Evolutionary conservation across 768 basidiomycete genomes (phyloP).

Genomic region (Tricholoma saponaceum): DNA sequence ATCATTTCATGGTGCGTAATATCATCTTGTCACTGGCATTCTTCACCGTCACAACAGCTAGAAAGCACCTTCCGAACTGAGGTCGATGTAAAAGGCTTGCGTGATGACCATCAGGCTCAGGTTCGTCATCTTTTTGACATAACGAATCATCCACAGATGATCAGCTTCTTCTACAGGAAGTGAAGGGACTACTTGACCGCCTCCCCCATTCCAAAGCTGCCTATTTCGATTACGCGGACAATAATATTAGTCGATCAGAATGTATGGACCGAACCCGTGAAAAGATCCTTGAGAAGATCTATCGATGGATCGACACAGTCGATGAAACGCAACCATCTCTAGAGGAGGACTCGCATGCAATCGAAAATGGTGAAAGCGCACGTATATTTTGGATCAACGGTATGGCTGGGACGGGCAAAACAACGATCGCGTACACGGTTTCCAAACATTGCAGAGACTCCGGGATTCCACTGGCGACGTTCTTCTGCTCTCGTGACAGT

Average conservation of each 20-base stretch:
- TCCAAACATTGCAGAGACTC: too few species aligned
- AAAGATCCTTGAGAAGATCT: background rate
- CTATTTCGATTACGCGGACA: background rate
- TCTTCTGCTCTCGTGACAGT: too few species aligned
- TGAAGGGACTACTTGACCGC: background rate
- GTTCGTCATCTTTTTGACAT: background rate
- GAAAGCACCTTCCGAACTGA: background rate
- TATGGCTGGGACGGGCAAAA: too few species aligned
- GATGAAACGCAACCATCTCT: background rate
- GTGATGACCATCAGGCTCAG: background rate
- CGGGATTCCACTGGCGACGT: background rate
- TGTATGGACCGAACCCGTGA: background rate
- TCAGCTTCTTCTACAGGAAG: background rate
- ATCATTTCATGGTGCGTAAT: background rate
- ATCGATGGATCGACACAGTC: background rate
- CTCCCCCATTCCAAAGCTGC: background rate
- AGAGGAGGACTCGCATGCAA: background rate
- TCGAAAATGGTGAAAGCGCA: background rate
- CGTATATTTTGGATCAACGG: background rate
- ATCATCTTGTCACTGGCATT: background rate
- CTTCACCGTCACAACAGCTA: background rate
- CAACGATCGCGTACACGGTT: too few species aligned
- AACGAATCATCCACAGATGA: background rate
- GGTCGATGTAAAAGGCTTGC: background rate
- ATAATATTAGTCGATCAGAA: background rate